Percentiles rank a stretch among this genome's conserved stretches.
Evolutionary conservation across 768 basidiomycete genomes (phyloP).

Genomic region (Amanita polypyramis): DNA sequence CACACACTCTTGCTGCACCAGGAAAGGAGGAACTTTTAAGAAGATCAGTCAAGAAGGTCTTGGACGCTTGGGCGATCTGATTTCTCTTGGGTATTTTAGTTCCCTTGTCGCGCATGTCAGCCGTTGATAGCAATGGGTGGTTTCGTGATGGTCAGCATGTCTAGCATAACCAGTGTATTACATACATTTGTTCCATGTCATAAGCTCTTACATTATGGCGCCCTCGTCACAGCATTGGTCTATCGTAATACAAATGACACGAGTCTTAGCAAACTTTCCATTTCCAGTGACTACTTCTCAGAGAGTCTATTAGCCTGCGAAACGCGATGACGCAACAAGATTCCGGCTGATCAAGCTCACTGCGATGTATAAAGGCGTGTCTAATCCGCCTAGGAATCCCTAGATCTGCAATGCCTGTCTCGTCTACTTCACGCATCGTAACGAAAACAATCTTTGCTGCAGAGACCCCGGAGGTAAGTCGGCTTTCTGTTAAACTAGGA

Average conservation of each 20-base stretch:
- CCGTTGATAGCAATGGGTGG: no score
- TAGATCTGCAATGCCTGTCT: slow-evolving; percentile 14
- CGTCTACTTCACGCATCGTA: slow-evolving; percentile 52
- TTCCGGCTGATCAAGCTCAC: slow-evolving; percentile 6
- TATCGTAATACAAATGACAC: background rate
- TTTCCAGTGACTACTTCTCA: background rate
- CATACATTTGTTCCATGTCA: no score
- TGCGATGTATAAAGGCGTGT: background rate
- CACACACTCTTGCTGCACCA: slow-evolving; percentile 17
- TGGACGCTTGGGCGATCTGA: slow-evolving; percentile 25
- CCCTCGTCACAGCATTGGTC: no score
- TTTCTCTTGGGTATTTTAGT: background rate
- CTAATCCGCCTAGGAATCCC: background rate
- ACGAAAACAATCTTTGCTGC: slow-evolving; percentile 68
- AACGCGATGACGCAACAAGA: background rate
- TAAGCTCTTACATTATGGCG: no score
- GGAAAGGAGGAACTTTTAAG: slow-evolving; percentile 32
- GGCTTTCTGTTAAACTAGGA: slow-evolving; percentile 1
- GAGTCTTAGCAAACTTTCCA: background rate
- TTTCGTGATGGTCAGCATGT: no score
- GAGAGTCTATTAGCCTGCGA: no score
- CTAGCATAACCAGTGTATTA: no score
- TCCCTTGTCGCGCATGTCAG: no score
- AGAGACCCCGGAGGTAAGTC: slow-evolving; percentile 55
- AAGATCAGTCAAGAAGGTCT: slow-evolving; percentile 27